These are phyloP conservation scores for Hypholoma sublateritium DNA, from an alignment of 768 basidiomycete species.

Conservation along the genomic window DNA sequence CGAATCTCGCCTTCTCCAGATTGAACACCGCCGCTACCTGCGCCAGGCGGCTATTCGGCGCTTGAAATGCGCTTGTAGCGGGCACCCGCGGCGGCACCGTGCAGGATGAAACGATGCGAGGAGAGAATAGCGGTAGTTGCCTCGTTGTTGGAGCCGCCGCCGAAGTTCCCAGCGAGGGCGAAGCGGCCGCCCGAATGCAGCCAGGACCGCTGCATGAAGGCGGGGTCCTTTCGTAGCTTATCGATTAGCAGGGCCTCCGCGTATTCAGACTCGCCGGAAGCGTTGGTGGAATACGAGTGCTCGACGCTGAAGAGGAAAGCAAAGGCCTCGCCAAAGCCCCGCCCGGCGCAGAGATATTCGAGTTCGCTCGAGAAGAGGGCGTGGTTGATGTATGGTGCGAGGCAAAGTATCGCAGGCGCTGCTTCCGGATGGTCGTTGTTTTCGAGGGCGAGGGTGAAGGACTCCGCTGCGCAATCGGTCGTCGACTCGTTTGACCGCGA, in stretches of 20 bases:
- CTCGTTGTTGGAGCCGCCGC: slow-evolving; percentile 47
- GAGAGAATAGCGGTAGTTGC: slow-evolving; percentile 83
- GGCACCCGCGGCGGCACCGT: slow-evolving; percentile 65
- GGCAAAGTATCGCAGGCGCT: slow-evolving; percentile 53
- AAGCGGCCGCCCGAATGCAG: slow-evolving; percentile 92
- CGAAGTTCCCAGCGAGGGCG: slow-evolving; percentile 69
- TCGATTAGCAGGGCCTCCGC: slow-evolving; percentile 59
- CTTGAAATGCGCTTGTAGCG: slow-evolving; percentile 64
- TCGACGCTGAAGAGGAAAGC: slow-evolving; percentile 80
- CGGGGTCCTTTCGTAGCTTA: slow-evolving; percentile 89
- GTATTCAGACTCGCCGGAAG: slow-evolving; percentile 16
- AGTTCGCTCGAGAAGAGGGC: slow-evolving; percentile 87
- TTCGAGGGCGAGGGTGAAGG: slow-evolving; percentile 56
- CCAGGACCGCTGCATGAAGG: slow-evolving; percentile 95
- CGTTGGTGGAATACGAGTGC: slow-evolving; percentile 43
- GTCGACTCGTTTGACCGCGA: slow-evolving; percentile 39
- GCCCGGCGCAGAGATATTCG: slow-evolving; percentile 93
- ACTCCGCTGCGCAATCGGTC: slow-evolving; percentile 47
- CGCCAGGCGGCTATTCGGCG: slow-evolving; percentile 70
- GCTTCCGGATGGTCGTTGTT: slow-evolving; percentile 36
- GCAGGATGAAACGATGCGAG: slow-evolving; percentile 89
- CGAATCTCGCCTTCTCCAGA: slow-evolving; percentile 78
- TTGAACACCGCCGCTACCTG: slow-evolving; percentile 69
- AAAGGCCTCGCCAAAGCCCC: slow-evolving; percentile 84
- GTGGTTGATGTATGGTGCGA: slow-evolving; percentile 70